Base-by-base conservation (phyloP, 495 filamentous ascomycete species). In the Aspergillus cavernicola region DNA sequence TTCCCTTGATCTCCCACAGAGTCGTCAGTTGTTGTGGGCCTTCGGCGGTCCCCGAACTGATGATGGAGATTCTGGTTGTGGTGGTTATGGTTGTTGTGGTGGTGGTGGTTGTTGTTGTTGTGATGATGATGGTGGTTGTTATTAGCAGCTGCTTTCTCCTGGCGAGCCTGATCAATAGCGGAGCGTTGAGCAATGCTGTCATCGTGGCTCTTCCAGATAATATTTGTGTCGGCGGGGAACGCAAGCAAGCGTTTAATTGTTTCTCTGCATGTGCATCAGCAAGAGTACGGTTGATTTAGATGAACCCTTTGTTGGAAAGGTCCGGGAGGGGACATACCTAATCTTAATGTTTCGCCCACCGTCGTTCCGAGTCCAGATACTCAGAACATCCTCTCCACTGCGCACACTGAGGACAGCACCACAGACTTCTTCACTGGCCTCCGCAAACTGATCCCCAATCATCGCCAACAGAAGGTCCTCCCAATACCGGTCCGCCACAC, bases 311-410 rank as follows among this genome's bases (percentile, higher is more conserved):
- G n/a, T n/a, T n/a, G n/a, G n/a, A n/a, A n/a, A n/a, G n/a, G n/a
- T n/a, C n/a, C n/a, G n/a, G n/a, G n/a, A n/a, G n/a, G n/a, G n/a
- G n/a, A n/a, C n/a, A 61, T 81, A 96, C 90, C 91, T 85, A 58
- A 98, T 96, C 77, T 97, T 97, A 64, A 97, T 88, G 71, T 95
- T 95, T 62, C 89, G 84, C 57, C 89, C 88, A 15, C 92, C 92
- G 59, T 93, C 86, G 59, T 88, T 90, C 65, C 89, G 87, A 37
- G 91, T 95, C 93, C 93, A 98, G 62, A 98, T 89, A 73, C 90
- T 96, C 67, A 98, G 80, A 35, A 97, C 92, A 63, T 98, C 93
- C 73, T 98, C 93, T 19, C 92, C 92, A 66, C 90, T 92, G 51
- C 93, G 79, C 48, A 98, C 89, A 67, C 92, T 97, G 31, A 98